phyloP scores from a whole-genome alignment of 352 stramenopile genomes.

The Globisporangium alternatum region DNA sequence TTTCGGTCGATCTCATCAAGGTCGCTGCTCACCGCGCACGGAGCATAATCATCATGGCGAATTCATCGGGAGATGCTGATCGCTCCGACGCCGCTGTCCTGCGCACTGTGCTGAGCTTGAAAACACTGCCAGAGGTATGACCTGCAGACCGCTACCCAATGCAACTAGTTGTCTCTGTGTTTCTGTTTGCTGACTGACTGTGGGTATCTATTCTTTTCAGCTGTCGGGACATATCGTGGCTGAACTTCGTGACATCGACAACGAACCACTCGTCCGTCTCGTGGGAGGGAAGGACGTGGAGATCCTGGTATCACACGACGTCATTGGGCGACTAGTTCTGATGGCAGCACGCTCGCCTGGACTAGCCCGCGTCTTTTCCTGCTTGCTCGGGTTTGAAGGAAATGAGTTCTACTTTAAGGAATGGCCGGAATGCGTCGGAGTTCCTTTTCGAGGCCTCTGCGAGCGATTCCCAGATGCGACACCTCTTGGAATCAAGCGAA shows the following conservation, averaged over 20 bases:
- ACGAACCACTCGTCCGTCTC: conserved; percentile 72
- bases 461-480: conserved; percentile 81
- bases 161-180: background rate
- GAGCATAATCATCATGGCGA: conserved; percentile 83
- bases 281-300: conserved; percentile 79
- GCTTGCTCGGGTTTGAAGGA: conserved; percentile 82
- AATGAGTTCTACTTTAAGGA: conserved; percentile 90
- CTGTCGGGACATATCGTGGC: conserved; percentile 79
- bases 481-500: conserved; percentile 73
- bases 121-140: conserved; percentile 57
- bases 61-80: conserved; percentile 69
- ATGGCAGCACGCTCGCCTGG: conserved; percentile 82
- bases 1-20: conserved; percentile 80
- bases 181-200: background rate
- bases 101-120: conserved; percentile 78
- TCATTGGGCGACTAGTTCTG: conserved; percentile 86
- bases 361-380: conserved; percentile 65
- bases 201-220: conserved; percentile 17
- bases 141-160: no score
- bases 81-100: conserved; percentile 76
- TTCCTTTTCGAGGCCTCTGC: conserved; percentile 58
- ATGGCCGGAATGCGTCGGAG: conserved; percentile 75
- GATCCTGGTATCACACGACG: conserved; percentile 84
- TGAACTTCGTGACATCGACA: conserved; percentile 88
- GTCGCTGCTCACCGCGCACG: conserved; percentile 71